Conservation (phyloP, 164 flowering plant species). For the Umbellularia californica region DNA sequence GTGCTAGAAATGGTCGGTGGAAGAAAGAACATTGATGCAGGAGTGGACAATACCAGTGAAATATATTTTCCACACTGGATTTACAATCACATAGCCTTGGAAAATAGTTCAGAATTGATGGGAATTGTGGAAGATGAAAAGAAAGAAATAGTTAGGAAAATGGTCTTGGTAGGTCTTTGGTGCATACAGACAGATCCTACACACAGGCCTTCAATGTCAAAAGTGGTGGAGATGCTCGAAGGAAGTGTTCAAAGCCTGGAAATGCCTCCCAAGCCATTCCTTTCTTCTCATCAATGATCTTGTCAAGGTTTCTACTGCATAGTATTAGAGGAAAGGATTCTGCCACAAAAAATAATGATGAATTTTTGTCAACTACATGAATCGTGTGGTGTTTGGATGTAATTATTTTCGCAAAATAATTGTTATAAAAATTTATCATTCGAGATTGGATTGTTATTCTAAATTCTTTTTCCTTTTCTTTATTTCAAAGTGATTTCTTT, state of each 20-base stretch:
- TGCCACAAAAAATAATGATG: no score
- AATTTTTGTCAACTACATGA: no score
- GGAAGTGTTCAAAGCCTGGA: not conserved
- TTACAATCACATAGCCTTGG: not conserved
- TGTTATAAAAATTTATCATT: no score
- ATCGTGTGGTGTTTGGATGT: no score
- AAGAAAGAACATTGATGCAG: not conserved
- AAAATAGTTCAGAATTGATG: not conserved
- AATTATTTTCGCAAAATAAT: no score
- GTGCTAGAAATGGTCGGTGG: constrained; percentile 5
- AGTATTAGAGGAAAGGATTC: no score
- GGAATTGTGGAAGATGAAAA: not conserved
- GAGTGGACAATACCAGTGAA: not conserved
- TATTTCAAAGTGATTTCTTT: no score
- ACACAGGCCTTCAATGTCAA: not conserved
- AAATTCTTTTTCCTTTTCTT: no score
- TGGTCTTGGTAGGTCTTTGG: constrained; percentile 3
- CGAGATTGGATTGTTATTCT: no score
- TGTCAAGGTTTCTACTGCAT: no score
- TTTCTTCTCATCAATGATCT: not conserved
- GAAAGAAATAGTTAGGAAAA: not conserved
- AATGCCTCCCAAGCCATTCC: constrained; percentile 6
- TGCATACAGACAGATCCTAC: constrained; percentile 4
- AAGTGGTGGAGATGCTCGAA: constrained; percentile 7
- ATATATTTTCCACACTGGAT: constrained; percentile 10